These are phyloP conservation scores for Metarhizium guizhouense DNA, from an alignment of 2,329 filamentous ascomycete genomes.

Conservation along the genomic window DNA sequence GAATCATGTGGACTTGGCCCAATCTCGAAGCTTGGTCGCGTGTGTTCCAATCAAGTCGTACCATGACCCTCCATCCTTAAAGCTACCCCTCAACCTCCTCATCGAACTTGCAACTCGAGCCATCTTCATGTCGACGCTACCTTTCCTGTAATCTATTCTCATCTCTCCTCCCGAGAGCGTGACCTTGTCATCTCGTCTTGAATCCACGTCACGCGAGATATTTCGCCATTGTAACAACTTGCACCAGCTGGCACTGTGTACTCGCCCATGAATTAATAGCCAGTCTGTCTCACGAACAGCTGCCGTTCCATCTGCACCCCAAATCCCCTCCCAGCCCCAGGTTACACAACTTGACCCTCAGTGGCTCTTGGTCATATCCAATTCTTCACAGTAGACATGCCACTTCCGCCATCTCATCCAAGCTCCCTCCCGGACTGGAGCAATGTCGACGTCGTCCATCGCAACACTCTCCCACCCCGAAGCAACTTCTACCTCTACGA, in stretches of 20 bases:
- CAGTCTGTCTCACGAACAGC: too few species aligned
- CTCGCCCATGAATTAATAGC: too few species aligned
- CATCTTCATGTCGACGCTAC: background rate
- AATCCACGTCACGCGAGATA: too few species aligned
- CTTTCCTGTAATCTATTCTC: background rate
- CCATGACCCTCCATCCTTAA: background rate
- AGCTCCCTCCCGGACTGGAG: conserved; percentile 44
- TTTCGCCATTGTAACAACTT: too few species aligned
- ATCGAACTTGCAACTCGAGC: background rate
- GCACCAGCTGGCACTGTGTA: too few species aligned
- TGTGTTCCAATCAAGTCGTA: background rate
- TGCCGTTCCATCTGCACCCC: too few species aligned
- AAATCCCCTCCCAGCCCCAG: background rate
- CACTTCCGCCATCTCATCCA: background rate
- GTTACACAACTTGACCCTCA: background rate
- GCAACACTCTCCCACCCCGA: conserved; percentile 48
- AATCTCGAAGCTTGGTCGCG: background rate
- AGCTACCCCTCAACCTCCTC: background rate
- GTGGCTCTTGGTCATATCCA: background rate
- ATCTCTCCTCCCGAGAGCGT: background rate
- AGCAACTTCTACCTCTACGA: conserved; percentile 47
- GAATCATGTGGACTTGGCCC: too few species aligned
- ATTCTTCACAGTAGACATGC: background rate
- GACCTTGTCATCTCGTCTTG: background rate
- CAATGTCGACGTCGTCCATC: conserved; percentile 50